Evolutionary conservation across 192 early-diverging fungal species (phyloP), one percentile per base, ranked within the genome.

Genomic region (Coemansia sp.): DNA sequence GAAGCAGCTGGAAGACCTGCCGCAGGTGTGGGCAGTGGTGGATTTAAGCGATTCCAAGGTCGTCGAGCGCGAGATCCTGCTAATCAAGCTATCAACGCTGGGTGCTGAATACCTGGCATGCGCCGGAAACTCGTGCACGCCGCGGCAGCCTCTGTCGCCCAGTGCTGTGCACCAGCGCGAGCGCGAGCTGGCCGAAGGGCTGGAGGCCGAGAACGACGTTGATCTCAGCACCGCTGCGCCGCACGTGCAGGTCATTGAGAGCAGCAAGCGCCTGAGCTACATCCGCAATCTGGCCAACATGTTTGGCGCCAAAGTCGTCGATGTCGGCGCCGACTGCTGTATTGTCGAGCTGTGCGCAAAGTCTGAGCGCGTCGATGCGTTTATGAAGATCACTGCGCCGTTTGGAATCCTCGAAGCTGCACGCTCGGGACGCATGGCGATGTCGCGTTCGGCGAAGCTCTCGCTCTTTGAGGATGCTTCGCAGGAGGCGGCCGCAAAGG

Each of bases 371-470:
- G 76, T 98, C 24, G 92, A 95, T 73, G 86, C 96, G 3, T 96
- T 98, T 65, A 80, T 98, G 67, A 93, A 94, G 72, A 82, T 98
- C 24, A 82, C 92, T n/a, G 93, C 91, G 64, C 96, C 96, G 21
- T 98, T 92, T 69, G 96, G 96, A 38, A 91, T 98, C 55, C 83
- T 98, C 54, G 96, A 98, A 71, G 93, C 91, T 2, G 89, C 93
- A n/a, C 87, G 96, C 65, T 93, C 89, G 25, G 96, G 95, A 68
- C 87, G 90, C 60, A 97, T 98, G 94, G 94, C 95, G 19, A 95
- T 98, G 91, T 93, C 96, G 50, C 88, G 96, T 23, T 88, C 91
- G 17, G 90, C 91, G 23, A 88, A 95, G 60, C 89, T 90, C 49
- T 91, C 90, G 65, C 73, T 87, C 25, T 84, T 86, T 69, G 87